Conservation (phyloP, 1,284 basidiomycete genomes). For the Golubevia sp. region DNA sequence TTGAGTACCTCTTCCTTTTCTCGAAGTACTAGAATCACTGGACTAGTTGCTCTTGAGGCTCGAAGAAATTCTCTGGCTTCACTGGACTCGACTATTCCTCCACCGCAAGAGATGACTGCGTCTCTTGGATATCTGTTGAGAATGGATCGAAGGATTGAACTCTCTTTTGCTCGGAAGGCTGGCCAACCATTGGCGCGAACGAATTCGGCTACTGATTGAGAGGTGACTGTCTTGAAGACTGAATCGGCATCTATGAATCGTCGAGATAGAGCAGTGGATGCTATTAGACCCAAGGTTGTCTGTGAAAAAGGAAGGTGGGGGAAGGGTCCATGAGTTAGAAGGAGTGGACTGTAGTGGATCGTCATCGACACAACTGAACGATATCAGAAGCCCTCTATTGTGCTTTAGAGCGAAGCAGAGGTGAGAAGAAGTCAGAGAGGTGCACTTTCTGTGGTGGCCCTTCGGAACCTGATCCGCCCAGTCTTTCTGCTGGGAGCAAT, state of each 20-base stretch:
- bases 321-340: not conserved
- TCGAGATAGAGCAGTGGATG: constrained; percentile 5
- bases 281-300: constrained; percentile 17
- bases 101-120: constrained; percentile 10
- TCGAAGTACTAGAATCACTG: constrained; percentile 13
- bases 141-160: not conserved
- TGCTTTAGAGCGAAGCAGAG: no score
- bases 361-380: no score
- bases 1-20: constrained; percentile 7
- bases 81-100: constrained; percentile 10
- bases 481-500: no score
- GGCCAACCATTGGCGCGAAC: constrained; percentile 7
- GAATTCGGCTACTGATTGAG: not conserved
- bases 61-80: not conserved
- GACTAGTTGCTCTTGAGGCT: not conserved
- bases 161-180: constrained; percentile 7
- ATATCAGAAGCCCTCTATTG: no score
- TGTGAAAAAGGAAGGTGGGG: not conserved
- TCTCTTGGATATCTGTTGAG: constrained; percentile 9
- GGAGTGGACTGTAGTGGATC: not conserved
- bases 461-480: no score
- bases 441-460: no score
- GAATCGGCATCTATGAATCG: constrained; percentile 12
- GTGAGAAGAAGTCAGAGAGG: no score
- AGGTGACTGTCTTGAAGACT: not conserved